Base-by-base conservation (phyloP, 495 filamentous ascomycete genomes). In the Cercophora sp. region DNA sequence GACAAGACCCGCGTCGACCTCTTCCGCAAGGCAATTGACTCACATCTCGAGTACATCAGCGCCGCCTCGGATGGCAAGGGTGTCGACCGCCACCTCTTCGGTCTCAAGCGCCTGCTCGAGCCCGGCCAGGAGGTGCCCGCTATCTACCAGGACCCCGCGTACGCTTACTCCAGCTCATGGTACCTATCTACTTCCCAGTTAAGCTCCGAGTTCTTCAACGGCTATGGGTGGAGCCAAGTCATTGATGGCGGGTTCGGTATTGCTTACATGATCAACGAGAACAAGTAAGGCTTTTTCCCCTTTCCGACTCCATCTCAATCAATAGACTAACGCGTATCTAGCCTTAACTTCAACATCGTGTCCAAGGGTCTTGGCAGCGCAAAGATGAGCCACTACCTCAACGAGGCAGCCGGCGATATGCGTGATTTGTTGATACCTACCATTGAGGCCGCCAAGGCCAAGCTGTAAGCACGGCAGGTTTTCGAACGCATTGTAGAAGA, bases 181-280 rank as follows among this genome's bases (percentile, higher is more conserved):
- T 96, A 81, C 72, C 70, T 99, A 54, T 89, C 84, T 24, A 89
- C 85, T 27, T 86, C 80, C 59, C 94, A 99, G 79, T 72, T 99
- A 65, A 91, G 86, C 73, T 89, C 85, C 23, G 94, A 99, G 79
- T 95, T 83, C 76, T 99, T 97, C 77, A 97, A 99, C 66, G 94
- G 94, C 13, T 99, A 99, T 74, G 94, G 94, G 25, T 99, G 94
- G 94, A 94, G 89, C 64, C 92, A 99, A 79, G 94, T 99, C 16
- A 86, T 97, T 51, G 92, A 97, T 66, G 88, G 85, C 31, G 93
- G 93, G 13, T 99, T 89, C 68, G 93, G 94, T 18, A 95, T 99
- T 69, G 94, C 94, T 10, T 99, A 99, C 62, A 99, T 99, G 94
- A 96, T 99, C 63, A 99, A 99, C 64, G 93, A 99, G 79, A 95